Conservation (phyloP, 257 asterid species). For the Phtheirospermum japonicum region DNA sequence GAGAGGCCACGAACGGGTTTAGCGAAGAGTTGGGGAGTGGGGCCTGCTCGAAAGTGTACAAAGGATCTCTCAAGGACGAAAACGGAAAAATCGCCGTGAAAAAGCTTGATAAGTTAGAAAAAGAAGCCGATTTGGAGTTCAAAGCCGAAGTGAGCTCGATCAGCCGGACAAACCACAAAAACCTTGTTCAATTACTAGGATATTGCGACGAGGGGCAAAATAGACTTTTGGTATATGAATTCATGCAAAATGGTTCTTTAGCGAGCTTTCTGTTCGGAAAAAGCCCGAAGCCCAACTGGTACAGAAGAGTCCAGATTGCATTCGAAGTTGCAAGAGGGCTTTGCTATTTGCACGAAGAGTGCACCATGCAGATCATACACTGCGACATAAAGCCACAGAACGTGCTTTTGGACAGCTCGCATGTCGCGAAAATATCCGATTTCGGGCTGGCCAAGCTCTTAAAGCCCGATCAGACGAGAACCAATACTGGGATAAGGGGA, state of each 20-base stretch:
- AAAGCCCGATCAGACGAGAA: slow-evolving; percentile 33
- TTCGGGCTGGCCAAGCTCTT: slow-evolving; percentile 45
- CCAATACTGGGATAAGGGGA: slow-evolving; percentile 36
- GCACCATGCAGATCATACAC: slow-evolving; percentile 44
- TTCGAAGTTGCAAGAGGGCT: slow-evolving; percentile 44
- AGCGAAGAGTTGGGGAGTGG: slow-evolving; percentile 31
- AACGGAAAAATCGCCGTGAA: slow-evolving; percentile 34
- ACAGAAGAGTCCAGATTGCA: slow-evolving; percentile 38
- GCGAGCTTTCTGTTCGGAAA: slow-evolving; percentile 31
- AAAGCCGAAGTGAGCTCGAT: slow-evolving; percentile 33
- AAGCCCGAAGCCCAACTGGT: slow-evolving; percentile 38
- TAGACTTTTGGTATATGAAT: slow-evolving; percentile 36
- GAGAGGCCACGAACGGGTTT: slow-evolving; percentile 27
- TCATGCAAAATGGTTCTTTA: slow-evolving; percentile 38
- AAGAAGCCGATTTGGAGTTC: slow-evolving; percentile 39
- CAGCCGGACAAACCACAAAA: slow-evolving; percentile 50
- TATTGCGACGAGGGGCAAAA: slow-evolving; percentile 40
- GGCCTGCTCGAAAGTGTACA: slow-evolving; percentile 32
- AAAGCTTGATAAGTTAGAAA: slow-evolving; percentile 31
- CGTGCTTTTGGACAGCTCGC: slow-evolving; percentile 34
- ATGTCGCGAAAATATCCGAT: slow-evolving; percentile 35
- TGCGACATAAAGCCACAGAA: slow-evolving; percentile 51
- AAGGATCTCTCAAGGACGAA: slow-evolving; percentile 27
- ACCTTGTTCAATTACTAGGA: slow-evolving; percentile 44
- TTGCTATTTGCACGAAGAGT: slow-evolving; percentile 40